A percentile compares a stretch with the other conserved stretches of the same genome.
These are phyloP conservation scores for Ascocoryne sarcoides DNA, from an alignment of 2,329 filamentous ascomycete genomes.

Conservation along the genomic window DNA sequence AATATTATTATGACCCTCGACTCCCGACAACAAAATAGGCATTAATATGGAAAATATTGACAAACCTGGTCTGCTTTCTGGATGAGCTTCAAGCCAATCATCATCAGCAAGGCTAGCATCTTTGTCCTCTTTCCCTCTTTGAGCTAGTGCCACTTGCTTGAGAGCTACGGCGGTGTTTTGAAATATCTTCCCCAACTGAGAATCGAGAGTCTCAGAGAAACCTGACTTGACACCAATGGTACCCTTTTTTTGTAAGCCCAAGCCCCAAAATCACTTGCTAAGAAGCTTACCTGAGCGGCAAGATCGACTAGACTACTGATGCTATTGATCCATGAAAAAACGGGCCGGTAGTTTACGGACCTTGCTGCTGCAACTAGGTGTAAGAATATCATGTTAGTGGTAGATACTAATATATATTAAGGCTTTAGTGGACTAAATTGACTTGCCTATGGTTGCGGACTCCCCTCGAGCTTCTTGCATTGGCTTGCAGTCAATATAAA, in stretches of 20 bases:
- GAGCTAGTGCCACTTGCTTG: conserved; percentile 64
- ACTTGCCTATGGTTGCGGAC: conserved; percentile 73
- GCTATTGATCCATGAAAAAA: conserved; percentile 96
- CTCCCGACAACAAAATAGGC: no score
- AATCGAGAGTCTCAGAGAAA: conserved; percentile 86
- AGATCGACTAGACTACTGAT: conserved; percentile 88
- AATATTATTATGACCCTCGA: no score
- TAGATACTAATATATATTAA: no score
- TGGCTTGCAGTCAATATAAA: conserved; percentile 87
- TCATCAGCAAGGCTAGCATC: conserved; percentile 69
- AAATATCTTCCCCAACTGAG: conserved; percentile 81
- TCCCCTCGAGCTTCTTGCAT: conserved; percentile 89
- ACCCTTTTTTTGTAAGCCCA: no score
- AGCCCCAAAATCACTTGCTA: no score
- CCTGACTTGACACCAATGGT: conserved; percentile 91
- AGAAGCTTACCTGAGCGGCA: conserved; percentile 83
- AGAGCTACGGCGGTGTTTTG: conserved; percentile 74
- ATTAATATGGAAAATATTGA: no score
- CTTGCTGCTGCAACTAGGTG: conserved; percentile 66
- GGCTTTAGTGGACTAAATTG: no score
- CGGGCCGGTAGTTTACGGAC: conserved; percentile 81
- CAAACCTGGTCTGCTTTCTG: conserved; percentile 68
- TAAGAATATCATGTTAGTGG: no score
- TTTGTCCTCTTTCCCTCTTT: conserved; percentile 61
- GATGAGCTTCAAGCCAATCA: conserved; percentile 82